A percentile compares a stretch with the other conserved stretches of the same genome.
Evolutionary conservation across 192 early-diverging fungal species (phyloP).

Genomic region (Backusella sp.): DNA sequence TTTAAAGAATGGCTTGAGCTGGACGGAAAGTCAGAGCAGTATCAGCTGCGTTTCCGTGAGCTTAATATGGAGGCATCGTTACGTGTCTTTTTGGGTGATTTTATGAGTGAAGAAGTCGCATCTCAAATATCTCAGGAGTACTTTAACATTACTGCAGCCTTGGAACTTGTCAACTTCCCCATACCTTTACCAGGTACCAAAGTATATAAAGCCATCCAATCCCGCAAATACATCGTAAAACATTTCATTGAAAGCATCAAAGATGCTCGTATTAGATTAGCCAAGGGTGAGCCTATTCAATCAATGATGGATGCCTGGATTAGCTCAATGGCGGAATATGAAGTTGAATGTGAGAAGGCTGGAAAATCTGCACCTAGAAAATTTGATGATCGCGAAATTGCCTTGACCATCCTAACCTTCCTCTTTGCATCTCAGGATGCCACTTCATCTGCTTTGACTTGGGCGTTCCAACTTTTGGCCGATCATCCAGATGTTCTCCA

Average conservation of each 20-base stretch:
- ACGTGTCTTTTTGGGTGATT: slow-evolving; percentile 39
- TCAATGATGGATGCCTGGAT: slow-evolving; percentile 46
- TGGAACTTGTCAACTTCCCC: slow-evolving; percentile 47
- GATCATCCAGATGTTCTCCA: slow-evolving; percentile 43
- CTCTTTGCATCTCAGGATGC: slow-evolving; percentile 47
- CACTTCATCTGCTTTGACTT: slow-evolving; percentile 43
- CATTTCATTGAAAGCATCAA: slow-evolving; percentile 40
- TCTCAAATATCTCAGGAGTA: slow-evolving; percentile 39
- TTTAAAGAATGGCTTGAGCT: slow-evolving; percentile 36
- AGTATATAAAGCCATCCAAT: slow-evolving; percentile 40
- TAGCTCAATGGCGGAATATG: slow-evolving; percentile 29
- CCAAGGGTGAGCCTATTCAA: slow-evolving; percentile 19
- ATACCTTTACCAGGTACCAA: slow-evolving; percentile 44
- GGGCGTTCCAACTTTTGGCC: slow-evolving; percentile 45
- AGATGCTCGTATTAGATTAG: slow-evolving; percentile 32
- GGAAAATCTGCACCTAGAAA: slow-evolving; percentile 24
- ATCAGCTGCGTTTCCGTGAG: slow-evolving; percentile 42
- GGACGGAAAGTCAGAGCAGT: slow-evolving; percentile 28
- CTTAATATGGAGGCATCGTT: slow-evolving; percentile 45
- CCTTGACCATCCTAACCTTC: slow-evolving; percentile 44
- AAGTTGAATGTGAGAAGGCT: slow-evolving; percentile 18
- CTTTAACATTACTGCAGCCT: slow-evolving; percentile 43
- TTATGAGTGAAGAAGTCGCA: slow-evolving; percentile 34
- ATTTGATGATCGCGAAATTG: slow-evolving; percentile 40
- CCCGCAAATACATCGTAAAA: slow-evolving; percentile 44